A percentile compares a stretch with the other conserved stretches of the same genome.
Conservation (phyloP, 257 asterid genomes). For the Schizonepeta tenuifolia region DNA sequence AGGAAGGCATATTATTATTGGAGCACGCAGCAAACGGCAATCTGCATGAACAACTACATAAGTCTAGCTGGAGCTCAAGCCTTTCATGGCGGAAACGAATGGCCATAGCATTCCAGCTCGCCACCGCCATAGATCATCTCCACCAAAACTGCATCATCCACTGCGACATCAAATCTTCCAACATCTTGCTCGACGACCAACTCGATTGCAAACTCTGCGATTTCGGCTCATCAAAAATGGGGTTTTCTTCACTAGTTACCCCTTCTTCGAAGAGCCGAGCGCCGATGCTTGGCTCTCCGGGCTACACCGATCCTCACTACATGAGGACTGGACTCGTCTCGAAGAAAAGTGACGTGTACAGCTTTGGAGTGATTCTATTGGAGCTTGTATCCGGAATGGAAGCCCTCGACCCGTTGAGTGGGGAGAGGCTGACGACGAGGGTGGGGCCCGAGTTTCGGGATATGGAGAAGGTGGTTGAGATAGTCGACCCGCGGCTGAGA, state of each 20-base stretch:
- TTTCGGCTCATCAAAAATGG: constrained; percentile 72
- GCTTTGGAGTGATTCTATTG: constrained; percentile 64
- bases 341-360: constrained; percentile 63
- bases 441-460: constrained; percentile 38
- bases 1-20: constrained; percentile 52
- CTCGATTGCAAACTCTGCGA: constrained; percentile 72
- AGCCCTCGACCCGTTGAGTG: constrained; percentile 49
- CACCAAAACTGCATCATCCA: constrained; percentile 64
- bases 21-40: constrained; percentile 64
- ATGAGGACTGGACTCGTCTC: constrained; percentile 63
- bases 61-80: not conserved
- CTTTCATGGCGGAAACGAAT: constrained; percentile 61
- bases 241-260: constrained; percentile 48
- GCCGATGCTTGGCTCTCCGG: constrained; percentile 69
- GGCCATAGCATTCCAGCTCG: constrained; percentile 64
- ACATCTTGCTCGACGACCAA: constrained; percentile 55
- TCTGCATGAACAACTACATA: constrained; percentile 63
- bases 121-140: constrained; percentile 61
- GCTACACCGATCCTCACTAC: constrained; percentile 76
- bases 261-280: constrained; percentile 20
- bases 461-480: constrained; percentile 44
- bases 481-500: constrained; percentile 54
- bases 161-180: constrained; percentile 72
- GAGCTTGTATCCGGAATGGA: constrained; percentile 71
- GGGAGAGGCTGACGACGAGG: constrained; percentile 48